Conservation (phyloP, 371 early-diverging fungal species). For the Umbelopsis sp. region DNA sequence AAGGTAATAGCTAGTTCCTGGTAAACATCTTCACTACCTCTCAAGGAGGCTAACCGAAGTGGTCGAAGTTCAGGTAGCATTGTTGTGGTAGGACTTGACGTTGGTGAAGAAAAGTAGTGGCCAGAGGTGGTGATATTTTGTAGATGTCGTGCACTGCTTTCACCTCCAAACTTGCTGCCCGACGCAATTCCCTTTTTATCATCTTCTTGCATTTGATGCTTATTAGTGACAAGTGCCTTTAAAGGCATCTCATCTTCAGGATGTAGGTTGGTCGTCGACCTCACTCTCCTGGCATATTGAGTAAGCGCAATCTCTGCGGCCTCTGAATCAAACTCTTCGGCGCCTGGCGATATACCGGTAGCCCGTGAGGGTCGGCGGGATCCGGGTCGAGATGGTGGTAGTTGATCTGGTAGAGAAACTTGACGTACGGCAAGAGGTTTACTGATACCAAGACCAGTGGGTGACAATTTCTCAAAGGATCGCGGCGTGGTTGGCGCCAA, state of each 20-base stretch:
- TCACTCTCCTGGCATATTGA: not conserved
- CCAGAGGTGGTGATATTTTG: not conserved
- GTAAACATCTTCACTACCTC: conserved; percentile 2
- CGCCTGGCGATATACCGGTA: not conserved
- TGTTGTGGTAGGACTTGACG: not conserved
- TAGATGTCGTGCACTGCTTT: not conserved
- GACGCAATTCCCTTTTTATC: not conserved
- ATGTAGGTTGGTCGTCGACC: conserved; percentile 5
- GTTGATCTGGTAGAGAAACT: conserved; percentile 6
- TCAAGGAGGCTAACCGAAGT: not conserved
- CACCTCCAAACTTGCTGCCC: not conserved
- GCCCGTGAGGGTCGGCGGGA: conserved; percentile 8
- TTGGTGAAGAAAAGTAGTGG: not conserved
- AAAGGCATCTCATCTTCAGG: conserved; percentile 33
- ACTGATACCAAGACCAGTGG: conserved; percentile 1
- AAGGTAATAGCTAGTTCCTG: not conserved
- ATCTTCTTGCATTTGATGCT: conserved; percentile 26
- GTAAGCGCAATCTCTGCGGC: not conserved
- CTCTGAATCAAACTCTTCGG: conserved; percentile 11
- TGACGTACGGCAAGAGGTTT: conserved; percentile 3
- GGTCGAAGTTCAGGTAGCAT: conserved; percentile 1
- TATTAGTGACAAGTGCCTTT: conserved; percentile 37
- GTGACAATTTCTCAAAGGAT: conserved; percentile 8
- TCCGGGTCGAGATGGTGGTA: conserved; percentile 1
- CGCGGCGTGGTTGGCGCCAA: conserved; percentile 7